Evolutionary conservation across 805 yeast genomes (phyloP).

Genomic region (Kluyveromyces starmeri): DNA sequence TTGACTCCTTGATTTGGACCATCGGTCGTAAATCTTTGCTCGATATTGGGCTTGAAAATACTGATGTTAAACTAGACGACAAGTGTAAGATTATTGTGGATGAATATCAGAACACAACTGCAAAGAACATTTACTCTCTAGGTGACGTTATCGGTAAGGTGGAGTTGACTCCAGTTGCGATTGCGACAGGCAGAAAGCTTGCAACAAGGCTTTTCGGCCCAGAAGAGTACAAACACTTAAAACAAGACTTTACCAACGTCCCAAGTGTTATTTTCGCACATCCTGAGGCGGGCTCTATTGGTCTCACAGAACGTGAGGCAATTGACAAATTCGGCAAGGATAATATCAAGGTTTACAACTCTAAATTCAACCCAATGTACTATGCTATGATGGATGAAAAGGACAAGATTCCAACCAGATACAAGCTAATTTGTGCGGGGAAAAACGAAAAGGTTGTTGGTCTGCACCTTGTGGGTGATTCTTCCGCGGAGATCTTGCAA

Average conservation of each 20-base stretch:
- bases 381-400: slow-evolving; percentile 66
- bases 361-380: slow-evolving; percentile 86
- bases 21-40: slow-evolving; percentile 78
- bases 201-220: slow-evolving; percentile 90
- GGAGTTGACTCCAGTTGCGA: slow-evolving; percentile 96
- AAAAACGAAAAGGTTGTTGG: slow-evolving; percentile 91
- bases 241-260: slow-evolving; percentile 76
- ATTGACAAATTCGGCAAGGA: slow-evolving; percentile 68
- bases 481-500: slow-evolving; percentile 86
- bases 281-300: slow-evolving; percentile 95
- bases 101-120: slow-evolving; percentile 77
- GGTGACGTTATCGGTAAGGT: slow-evolving; percentile 94
- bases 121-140: slow-evolving; percentile 64
- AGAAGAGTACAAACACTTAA: slow-evolving; percentile 54
- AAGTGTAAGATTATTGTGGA: slow-evolving; percentile 66
- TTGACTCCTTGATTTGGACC: slow-evolving; percentile 86
- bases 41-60: slow-evolving; percentile 66
- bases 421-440: slow-evolving; percentile 74
- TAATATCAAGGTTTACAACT: slow-evolving; percentile 69
- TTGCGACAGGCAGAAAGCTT: slow-evolving; percentile 93
- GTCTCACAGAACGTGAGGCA: slow-evolving; percentile 76
- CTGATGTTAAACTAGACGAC: slow-evolving; percentile 57
- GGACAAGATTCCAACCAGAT: slow-evolving; percentile 75
- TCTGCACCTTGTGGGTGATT: slow-evolving; percentile 85
- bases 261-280: slow-evolving; percentile 98